phyloP scores from a whole-genome alignment of 176 grass and related monocot species.

The Pharus latifolius region DNA sequence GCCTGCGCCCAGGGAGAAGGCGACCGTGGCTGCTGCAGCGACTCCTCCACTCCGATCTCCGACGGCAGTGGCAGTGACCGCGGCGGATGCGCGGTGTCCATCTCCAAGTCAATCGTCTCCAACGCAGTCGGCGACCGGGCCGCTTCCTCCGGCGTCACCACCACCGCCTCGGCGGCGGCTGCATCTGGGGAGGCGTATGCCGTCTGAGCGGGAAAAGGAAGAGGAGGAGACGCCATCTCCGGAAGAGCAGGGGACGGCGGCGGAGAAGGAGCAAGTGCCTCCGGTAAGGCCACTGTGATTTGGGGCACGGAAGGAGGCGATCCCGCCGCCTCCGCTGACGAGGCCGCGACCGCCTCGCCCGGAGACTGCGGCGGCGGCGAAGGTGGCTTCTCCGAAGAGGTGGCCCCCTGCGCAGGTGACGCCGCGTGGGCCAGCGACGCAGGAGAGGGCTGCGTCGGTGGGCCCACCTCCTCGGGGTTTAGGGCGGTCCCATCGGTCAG shows the following conservation, averaged over 20 bases:
- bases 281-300: not conserved
- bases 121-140: not conserved
- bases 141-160: not conserved
- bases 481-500: not conserved
- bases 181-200: not conserved
- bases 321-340: not conserved
- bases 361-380: not conserved
- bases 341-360: not conserved
- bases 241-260: not conserved
- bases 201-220: not conserved
- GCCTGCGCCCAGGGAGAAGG: not conserved
- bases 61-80: not conserved
- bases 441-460: not conserved
- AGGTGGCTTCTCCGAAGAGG: not conserved
- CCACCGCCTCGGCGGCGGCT: not conserved
- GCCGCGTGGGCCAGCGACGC: not conserved
- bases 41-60: not conserved
- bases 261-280: conserved; percentile 1
- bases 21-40: not conserved
- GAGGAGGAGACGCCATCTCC: too few relatives aligned
- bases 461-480: not conserved
- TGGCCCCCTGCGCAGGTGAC: conserved; percentile 7
- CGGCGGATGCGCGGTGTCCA: not conserved
- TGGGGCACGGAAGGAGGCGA: conserved; percentile 1
- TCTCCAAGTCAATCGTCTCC: not conserved